Evolutionary conservation across 495 filamentous ascomycete genomes (phyloP).

Genomic region (Cetradonia linearis): DNA sequence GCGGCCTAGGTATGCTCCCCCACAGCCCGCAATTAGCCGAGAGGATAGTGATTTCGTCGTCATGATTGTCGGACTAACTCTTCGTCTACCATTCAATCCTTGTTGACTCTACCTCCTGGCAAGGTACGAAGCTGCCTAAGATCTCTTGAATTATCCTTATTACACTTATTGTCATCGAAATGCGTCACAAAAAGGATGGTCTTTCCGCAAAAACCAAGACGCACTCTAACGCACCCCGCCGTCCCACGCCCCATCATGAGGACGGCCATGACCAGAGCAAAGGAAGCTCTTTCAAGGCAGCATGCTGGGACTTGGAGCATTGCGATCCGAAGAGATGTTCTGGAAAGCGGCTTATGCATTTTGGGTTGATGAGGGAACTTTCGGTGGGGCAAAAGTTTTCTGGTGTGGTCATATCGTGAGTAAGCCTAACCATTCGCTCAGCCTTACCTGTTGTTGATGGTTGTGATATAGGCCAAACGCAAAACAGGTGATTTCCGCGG

Average conservation of each 20-base stretch:
- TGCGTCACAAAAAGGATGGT: conserved; percentile 93
- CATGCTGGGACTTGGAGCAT: conserved; percentile 95
- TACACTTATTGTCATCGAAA: conserved; percentile 26
- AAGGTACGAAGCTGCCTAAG: background rate
- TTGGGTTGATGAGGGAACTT: conserved; percentile 88
- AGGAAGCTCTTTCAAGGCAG: conserved; percentile 71
- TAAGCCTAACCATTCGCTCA: background rate
- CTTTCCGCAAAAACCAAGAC: conserved; percentile 62
- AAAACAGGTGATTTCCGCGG: conserved; percentile 69
- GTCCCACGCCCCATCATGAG: conserved; percentile 33
- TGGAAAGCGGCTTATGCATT: conserved; percentile 82
- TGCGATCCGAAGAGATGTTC: conserved; percentile 97
- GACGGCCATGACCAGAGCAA: conserved; percentile 31
- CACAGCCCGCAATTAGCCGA: conserved; percentile 10
- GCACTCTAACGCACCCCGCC: conserved; percentile 37
- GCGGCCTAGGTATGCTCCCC: background rate
- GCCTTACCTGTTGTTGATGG: background rate
- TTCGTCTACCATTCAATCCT: background rate
- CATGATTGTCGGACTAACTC: background rate
- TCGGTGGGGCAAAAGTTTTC: conserved; percentile 81
- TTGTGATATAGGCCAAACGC: conserved; percentile 64
- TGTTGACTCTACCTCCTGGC: background rate
- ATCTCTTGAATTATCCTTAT: background rate
- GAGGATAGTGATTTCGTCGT: background rate
- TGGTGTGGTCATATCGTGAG: conserved; percentile 79